Conservation (phyloP, 2,329 filamentous ascomycete genomes). For the Botryotinia convoluta region DNA sequence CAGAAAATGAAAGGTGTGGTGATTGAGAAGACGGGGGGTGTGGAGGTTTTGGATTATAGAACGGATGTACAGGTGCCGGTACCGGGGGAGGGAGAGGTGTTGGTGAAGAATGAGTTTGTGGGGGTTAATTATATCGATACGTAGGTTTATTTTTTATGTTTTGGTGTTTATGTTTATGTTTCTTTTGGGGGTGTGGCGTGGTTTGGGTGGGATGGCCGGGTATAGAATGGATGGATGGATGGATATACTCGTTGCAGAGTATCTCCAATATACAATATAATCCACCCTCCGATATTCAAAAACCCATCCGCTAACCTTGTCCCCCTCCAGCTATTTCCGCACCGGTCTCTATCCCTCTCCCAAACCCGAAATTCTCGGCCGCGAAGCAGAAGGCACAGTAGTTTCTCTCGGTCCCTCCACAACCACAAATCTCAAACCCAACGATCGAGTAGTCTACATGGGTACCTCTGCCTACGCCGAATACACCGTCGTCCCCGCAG, state of each 20-base stretch:
- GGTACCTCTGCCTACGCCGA: slow-evolving; percentile 53
- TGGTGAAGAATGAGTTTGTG: slow-evolving; percentile 76
- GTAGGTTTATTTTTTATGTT: slow-evolving; percentile 39
- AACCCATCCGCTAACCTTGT: neutral
- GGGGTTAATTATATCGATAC: slow-evolving; percentile 91
- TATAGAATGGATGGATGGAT: no score
- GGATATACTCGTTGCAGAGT: neutral
- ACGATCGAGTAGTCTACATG: slow-evolving; percentile 72
- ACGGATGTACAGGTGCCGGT: slow-evolving; percentile 69
- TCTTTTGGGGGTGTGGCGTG: neutral
- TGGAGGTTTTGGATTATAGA: slow-evolving; percentile 70
- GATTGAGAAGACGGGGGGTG: slow-evolving; percentile 68
- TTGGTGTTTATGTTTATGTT: no score
- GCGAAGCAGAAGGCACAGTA: slow-evolving; percentile 74
- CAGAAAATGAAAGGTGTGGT: slow-evolving; percentile 60
- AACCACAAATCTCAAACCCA: slow-evolving; percentile 54
- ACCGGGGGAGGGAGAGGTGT: slow-evolving; percentile 64
- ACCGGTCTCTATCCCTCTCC: slow-evolving; percentile 74
- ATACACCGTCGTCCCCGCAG: slow-evolving; percentile 53
- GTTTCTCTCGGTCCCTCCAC: slow-evolving; percentile 56
- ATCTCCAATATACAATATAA: neutral
- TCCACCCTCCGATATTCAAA: neutral
- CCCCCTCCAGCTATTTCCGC: slow-evolving; percentile 68
- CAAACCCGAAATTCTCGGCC: slow-evolving; percentile 75
- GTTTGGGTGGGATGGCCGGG: neutral